Base-by-base conservation (phyloP, 2,329 filamentous ascomycete species). In the Aspergillus sojae region DNA sequence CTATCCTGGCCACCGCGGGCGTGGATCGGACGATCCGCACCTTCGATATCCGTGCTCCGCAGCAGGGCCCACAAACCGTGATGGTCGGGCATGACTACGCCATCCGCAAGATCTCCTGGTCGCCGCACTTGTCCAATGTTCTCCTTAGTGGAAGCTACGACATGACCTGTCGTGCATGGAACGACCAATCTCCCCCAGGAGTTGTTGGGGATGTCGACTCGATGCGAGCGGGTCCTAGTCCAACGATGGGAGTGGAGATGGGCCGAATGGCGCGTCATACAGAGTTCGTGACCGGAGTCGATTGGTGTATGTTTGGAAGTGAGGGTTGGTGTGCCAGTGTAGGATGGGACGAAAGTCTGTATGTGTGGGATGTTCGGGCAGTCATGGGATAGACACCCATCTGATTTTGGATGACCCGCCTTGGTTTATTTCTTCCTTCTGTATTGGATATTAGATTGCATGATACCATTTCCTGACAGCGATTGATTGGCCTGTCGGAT, bases 101-200 rank as follows among this genome's bases (percentile, higher is more conserved):
- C 3, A 89, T 98, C 30, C 85, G 94, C 55, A 89, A 91, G 67
- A 74, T 99, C 5, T 87, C 92, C 6, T 99, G 95, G 94, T 96
- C 92, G 72, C 95, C 95, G 11, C 95, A 99, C 81, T 85, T 95
- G n/a, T 89, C 89, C 62, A 92, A 98, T 75, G 86, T 97, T 11
- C 79, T 99, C 48, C 84, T 97, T 48, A 95, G 89, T 70, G 94
- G 92, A 1, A 95, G 93, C 75, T 99, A 99, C 78, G 95, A 99
- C 79, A 99, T 99, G 95, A 97, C 92, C 6, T 96, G 95, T 69
- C 87, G 95, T 36, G 84, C 97, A 57, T 99, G 95, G 95, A 93
- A 89, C 12, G 95, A 98, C 75, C 91, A 88, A n/a, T 87, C 83
- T 41, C 67, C 77, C 71, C 67, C 80, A 10, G 65, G 62, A 5